Base-by-base conservation (phyloP, 2,329 filamentous ascomycete species). In the Ophiosphaerella narmari region DNA sequence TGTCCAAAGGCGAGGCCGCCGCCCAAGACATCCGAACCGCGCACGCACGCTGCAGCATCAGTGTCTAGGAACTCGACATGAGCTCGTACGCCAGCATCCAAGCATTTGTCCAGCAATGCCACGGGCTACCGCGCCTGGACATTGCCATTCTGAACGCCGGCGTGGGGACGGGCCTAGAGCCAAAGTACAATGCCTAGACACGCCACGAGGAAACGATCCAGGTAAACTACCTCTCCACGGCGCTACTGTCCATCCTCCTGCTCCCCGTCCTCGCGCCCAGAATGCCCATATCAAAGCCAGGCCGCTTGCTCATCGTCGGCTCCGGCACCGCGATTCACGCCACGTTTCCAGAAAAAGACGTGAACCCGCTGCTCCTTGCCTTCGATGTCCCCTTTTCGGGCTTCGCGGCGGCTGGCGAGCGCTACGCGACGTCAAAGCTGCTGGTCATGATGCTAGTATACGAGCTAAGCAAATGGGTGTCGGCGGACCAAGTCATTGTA, bases 151-250 rank as follows among this genome's bases (percentile, higher is more conserved):
- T 75, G 4, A 75, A 75, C n/a, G 72, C 71, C 4, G 74, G 73
- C 0, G 16, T 73, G 0, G 39, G 36, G 2, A 43, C 32, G n/a
- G 5, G 9, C 5, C 35, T 40, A 4, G 66, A 55, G 41, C 39
- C 46, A 24, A 54, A 69, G 3, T 18, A 35, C 2, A 56, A 67
- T 37, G 18, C 18, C 7, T 66, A 45, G 55, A 66, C 34, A 57
- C 63, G 64, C 7, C 66, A 67, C 46, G 71, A 74, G 43, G 47
- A 54, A 43, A 78, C 72, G 0, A 54, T 85, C 12, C 81, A 85
- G 62, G 78, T 84, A 47, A 85, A 85, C 59, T 74, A 78, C 3
- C 67, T 86, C 6, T 80, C 80, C 1, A 85, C 82, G 0, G 72
- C 75, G 5, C 68, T 84, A 3, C 66, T 86, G 7, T 77, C 75